Percentiles rank a stretch among this genome's conserved stretches.
Conservation (phyloP, 2,329 filamentous ascomycete species). For the Beauveria caledonica region DNA sequence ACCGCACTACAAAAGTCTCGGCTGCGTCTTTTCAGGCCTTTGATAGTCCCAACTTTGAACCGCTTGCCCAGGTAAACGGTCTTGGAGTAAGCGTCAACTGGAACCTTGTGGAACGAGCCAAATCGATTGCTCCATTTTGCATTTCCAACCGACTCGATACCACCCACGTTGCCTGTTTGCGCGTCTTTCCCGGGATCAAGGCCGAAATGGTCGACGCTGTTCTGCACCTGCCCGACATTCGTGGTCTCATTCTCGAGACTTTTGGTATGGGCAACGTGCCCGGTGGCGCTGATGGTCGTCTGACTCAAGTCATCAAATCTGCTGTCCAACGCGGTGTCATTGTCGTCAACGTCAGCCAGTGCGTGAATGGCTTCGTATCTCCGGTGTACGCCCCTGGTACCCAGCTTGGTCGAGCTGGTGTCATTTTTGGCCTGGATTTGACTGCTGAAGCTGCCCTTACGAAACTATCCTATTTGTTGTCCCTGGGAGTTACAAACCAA, state of each 20-base stretch:
- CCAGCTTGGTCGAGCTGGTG: constrained; percentile 70
- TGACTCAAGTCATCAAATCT: constrained; percentile 68
- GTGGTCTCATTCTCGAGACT: constrained; percentile 79
- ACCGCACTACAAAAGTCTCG: constrained; percentile 80
- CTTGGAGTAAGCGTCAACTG: constrained; percentile 75
- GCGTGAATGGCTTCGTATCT: constrained; percentile 67
- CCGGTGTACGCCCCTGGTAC: constrained; percentile 72
- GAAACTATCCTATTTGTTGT: constrained; percentile 80
- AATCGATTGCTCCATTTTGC: constrained; percentile 62
- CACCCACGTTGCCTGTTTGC: constrained; percentile 79
- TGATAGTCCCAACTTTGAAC: constrained; percentile 75
- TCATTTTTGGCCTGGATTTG: constrained; percentile 82
- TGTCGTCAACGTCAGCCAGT: constrained; percentile 88
- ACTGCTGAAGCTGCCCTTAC: constrained; percentile 87
- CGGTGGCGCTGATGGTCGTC: constrained; percentile 66
- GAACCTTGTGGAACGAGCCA: constrained; percentile 68
- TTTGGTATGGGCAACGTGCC: constrained; percentile 92
- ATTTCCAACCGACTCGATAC: constrained; percentile 72
- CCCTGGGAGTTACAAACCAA: constrained; percentile 50
- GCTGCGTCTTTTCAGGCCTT: constrained; percentile 83
- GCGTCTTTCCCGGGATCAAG: constrained; percentile 87
- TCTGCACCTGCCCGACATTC: constrained; percentile 64
- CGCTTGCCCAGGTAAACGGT: constrained; percentile 73
- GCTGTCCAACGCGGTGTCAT: constrained; percentile 75
- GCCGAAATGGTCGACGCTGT: constrained; percentile 90